Evolutionary conservation across 768 basidiomycete genomes (phyloP), one percentile per base, ranked within the genome.

Genomic region (Neoboletus subvelutipes): DNA sequence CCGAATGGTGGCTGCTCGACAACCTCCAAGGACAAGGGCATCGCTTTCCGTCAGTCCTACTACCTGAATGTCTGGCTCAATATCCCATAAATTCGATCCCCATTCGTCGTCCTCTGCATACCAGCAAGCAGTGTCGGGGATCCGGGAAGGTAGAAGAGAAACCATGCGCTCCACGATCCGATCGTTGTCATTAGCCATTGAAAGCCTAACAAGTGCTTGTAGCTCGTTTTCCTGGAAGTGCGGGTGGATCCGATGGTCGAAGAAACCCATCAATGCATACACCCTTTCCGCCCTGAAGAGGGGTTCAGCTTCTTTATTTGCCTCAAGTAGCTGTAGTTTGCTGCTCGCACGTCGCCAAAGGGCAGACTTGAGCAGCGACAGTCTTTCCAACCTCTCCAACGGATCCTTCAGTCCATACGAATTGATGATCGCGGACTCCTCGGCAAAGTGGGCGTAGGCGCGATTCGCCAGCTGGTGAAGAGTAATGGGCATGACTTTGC

Each of bases 201-300:
- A 67, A 5, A 67, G 48, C 33, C 64, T 51, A 3, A 53, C 62
- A n/a, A 64, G 53, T 7, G 68, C 65, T 49, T 70, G 65, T 34
- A 64, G 1, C 33, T 61, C 54, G 17, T 56, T 67, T 31, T 67
- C 66, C 36, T 45, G 20, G 17, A 31, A 17, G 20, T 65, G 40
- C 12, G 62, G 68, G 12, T 45, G 28, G 31, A 70, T 68, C 1
- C 59, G 69, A 48, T 67, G 67, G 33, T 60, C 56, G 22, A 71
- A 68, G 43, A 71, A 67, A 4, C 61, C 61, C 69, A 66, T 67
- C 1, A 71, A 58, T 11, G 67, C 58, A 10, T 67, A 69, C 33
- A 71, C 67, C 26, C 55, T 69, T 26, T 67, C 68, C 40, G 62
- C 59, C 41, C 40, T 46, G 46, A 50, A 50, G 9, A 48, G 33